phyloP scores from a whole-genome alignment of 805 yeast species.

The Yarrowia sp. region DNA sequence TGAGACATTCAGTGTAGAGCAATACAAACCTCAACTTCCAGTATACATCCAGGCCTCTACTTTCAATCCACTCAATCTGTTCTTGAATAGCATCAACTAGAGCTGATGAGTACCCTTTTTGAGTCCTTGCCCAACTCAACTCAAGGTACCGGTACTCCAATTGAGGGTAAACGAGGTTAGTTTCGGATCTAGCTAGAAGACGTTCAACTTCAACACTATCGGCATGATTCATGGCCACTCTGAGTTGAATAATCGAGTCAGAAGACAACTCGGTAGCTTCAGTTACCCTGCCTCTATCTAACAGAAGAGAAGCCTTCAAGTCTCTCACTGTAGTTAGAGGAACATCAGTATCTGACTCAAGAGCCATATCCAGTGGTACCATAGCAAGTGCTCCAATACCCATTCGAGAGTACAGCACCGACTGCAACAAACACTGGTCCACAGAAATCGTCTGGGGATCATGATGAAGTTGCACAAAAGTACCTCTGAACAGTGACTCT shows the following conservation, averaged over 20 bases:
- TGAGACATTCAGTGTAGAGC: slow-evolving; percentile 3
- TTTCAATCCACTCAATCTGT: slow-evolving; percentile 16
- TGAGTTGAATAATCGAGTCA: not conserved
- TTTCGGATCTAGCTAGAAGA: not conserved
- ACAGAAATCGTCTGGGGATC: slow-evolving; percentile 2
- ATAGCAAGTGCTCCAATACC: slow-evolving; percentile 12
- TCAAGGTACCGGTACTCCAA: slow-evolving; percentile 1
- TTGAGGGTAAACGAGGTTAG: slow-evolving; percentile 5
- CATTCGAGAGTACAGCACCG: slow-evolving; percentile 5
- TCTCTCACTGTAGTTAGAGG: slow-evolving; percentile 3
- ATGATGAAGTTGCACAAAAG: slow-evolving; percentile 10
- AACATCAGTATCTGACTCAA: slow-evolving; percentile 14
- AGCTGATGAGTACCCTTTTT: slow-evolving; percentile 14
- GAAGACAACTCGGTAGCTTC: slow-evolving; percentile 6
- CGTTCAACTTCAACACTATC: slow-evolving; percentile 2
- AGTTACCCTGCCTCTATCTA: not conserved
- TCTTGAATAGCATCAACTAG: not conserved
- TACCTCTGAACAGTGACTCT: slow-evolving; percentile 26
- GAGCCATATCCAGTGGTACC: slow-evolving; percentile 19
- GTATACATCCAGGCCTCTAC: slow-evolving; percentile 41
- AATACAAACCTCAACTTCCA: slow-evolving; percentile 37
- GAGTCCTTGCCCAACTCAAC: slow-evolving; percentile 12
- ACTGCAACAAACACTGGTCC: slow-evolving; percentile 12
- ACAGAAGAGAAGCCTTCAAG: not conserved
- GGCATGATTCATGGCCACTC: slow-evolving; percentile 12